Evolutionary conservation across 305 asterid species (phyloP), one percentile per base, ranked within the genome.

Genomic region (Fraxinus ornus): DNA sequence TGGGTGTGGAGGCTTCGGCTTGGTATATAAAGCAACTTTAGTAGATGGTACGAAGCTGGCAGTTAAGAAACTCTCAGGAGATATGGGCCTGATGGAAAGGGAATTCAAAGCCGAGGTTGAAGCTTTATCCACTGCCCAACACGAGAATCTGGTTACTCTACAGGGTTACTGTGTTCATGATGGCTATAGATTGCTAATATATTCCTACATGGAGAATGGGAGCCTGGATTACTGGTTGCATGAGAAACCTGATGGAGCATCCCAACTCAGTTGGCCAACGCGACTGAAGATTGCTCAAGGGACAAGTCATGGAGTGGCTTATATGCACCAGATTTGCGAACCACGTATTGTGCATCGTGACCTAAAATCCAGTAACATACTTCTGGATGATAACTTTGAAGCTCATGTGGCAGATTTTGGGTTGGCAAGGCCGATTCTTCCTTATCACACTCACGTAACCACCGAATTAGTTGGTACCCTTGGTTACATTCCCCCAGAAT

Each of bases 361-460:
- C 75, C 85, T 96, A 24, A 96, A 96, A 85, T 96, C 98, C 77
- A 96, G 99, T 76, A 96, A 96, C 92, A 96, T 96, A 78, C 98
- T 96, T 76, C 94, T 96, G 2, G 95, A 96, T 80, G 94, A 89
- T 4, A 88, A 92, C 80, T 94, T 96, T 33, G 91, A 93, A 82
- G 97, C 99, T 60, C 96, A 92, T 21, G 98, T 96, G 44, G 99
- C 99, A 3, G 99, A 96, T 88, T 96, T 96, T 52, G 98, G 99
- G 77, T 81, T 96, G 76, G 93, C 99, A 5, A 90, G 99, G 82
- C 68, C 92, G 88, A 96, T 96, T 78, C 95, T 89, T 86, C 99
- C 99, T 6, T 92, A 92, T 77, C 86, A 92, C 12, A 94, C 98
- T 39, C 99, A 96, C 75, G 99, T 96, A 83, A 94, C 97, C 73